These are phyloP conservation scores for Penicillium cinerascens DNA, from an alignment of 495 filamentous ascomycete genomes.

Conservation along the genomic window DNA sequence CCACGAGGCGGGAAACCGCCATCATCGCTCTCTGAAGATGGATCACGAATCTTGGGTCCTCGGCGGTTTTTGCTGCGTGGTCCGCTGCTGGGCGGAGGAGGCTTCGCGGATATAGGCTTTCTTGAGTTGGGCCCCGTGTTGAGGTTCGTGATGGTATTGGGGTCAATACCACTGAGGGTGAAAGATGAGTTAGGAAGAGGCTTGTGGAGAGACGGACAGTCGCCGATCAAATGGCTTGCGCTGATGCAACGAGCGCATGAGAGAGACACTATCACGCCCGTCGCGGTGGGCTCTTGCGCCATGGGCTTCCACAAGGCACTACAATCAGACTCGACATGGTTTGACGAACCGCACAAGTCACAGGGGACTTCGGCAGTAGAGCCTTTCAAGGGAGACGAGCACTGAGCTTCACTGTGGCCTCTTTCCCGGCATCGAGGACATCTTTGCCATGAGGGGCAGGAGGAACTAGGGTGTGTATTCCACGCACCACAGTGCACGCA, in stretches of 20 bases:
- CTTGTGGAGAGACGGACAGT: conserved; percentile 37
- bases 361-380: conserved; percentile 40
- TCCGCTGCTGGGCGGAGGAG: conserved; percentile 3
- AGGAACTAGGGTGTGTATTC: conserved; percentile 34
- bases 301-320: conserved; percentile 40
- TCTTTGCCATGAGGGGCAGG: conserved; percentile 41
- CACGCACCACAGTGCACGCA: conserved; percentile 41
- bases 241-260: conserved; percentile 50
- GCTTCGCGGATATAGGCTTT: not conserved
- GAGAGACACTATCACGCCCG: conserved; percentile 35
- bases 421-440: conserved; percentile 46
- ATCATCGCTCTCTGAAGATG: conserved; percentile 12
- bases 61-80: conserved; percentile 15
- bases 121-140: conserved; percentile 16
- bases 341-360: conserved; percentile 40
- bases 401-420: conserved; percentile 39
- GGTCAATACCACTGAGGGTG: conserved; percentile 34
- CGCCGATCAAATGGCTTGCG: conserved; percentile 43
- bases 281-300: conserved; percentile 16
- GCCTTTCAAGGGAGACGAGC: conserved; percentile 37
- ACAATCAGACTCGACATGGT: conserved; percentile 44
- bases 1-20: conserved; percentile 16
- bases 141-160: conserved; percentile 33
- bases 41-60: not conserved
- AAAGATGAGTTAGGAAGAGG: conserved; percentile 29